Conservation (phyloP, 73 alveolate species). For the Stentor coeruleus region DNA sequence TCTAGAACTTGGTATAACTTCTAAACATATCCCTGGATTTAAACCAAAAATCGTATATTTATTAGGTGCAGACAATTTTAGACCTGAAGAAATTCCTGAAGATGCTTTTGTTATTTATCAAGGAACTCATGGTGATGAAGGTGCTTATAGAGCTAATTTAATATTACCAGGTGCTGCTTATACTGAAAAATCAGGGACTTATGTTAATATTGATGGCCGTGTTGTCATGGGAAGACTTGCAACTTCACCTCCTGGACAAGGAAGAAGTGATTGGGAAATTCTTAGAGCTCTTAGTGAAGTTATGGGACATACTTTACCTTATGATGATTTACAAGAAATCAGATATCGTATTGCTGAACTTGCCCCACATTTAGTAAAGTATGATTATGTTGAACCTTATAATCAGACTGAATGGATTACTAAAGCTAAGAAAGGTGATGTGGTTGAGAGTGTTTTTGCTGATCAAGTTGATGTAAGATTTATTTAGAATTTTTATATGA, state of each 20-base stretch:
- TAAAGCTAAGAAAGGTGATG: conserved; percentile 28
- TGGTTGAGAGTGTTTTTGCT: background rate
- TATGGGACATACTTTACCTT: conserved; percentile 76
- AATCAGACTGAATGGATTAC: conserved; percentile 60
- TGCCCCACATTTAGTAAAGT: conserved; percentile 86
- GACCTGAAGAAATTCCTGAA: conserved; percentile 72
- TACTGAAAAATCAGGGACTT: conserved; percentile 72
- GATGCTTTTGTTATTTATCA: conserved; percentile 83
- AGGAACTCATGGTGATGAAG: conserved; percentile 92
- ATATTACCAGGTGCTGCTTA: conserved; percentile 87
- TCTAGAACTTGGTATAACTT: conserved; percentile 78
- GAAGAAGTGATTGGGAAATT: conserved; percentile 85
- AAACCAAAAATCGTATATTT: conserved; percentile 66
- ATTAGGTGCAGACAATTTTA: conserved; percentile 73
- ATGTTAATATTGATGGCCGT: conserved; percentile 90
- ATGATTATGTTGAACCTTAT: conserved; percentile 69
- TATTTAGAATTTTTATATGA: conserved; percentile 75
- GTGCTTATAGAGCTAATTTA: conserved; percentile 85
- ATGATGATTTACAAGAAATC: conserved; percentile 68
- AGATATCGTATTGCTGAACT: conserved; percentile 79
- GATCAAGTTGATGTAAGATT: background rate
- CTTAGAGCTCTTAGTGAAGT: conserved; percentile 84
- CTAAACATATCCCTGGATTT: conserved; percentile 27
- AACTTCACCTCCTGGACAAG: conserved; percentile 73
- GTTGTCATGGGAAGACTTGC: conserved; percentile 61